These are phyloP conservation scores for Platanthera guangdongensis DNA, from an alignment of 106 monocot genomes.

Conservation along the genomic window DNA sequence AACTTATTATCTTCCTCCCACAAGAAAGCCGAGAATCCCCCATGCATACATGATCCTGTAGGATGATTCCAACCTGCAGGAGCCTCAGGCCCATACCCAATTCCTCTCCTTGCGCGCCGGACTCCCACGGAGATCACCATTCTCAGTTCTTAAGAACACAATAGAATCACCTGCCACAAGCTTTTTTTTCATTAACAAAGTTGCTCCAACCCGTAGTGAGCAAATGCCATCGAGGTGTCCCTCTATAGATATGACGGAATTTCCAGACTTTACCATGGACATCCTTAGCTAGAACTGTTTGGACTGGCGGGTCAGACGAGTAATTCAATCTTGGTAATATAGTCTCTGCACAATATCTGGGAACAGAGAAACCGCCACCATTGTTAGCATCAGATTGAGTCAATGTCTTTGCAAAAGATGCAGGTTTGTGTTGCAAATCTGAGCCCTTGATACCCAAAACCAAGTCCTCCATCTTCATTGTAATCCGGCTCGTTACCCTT, in stretches of 20 bases:
- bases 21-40: conserved; percentile 18
- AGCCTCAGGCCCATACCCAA: conserved; percentile 19
- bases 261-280: conserved; percentile 65
- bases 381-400: conserved; percentile 69
- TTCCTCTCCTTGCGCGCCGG: conserved; percentile 39
- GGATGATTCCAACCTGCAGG: conserved; percentile 18
- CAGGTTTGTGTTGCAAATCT: conserved; percentile 38
- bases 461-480: conserved; percentile 10
- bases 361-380: conserved; percentile 56
- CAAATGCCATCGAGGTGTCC: conserved; percentile 55
- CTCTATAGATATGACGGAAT: conserved; percentile 58
- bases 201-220: conserved; percentile 65
- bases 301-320: conserved; percentile 54
- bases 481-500: conserved; percentile 30
- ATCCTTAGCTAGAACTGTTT: conserved; percentile 59
- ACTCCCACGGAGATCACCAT: conserved; percentile 61
- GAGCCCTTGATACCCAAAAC: not conserved
- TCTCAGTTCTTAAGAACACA: conserved; percentile 52
- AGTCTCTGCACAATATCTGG: conserved; percentile 62
- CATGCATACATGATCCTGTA: not conserved
- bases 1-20: conserved; percentile 49
- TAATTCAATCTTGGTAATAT: conserved; percentile 59
- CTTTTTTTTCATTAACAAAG: conserved; percentile 65
- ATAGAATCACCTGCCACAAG: conserved; percentile 63
- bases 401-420: conserved; percentile 57